Evolutionary conservation across 83 land plant species (phyloP).

Genomic region (Diphasiastrum complanatum): DNA sequence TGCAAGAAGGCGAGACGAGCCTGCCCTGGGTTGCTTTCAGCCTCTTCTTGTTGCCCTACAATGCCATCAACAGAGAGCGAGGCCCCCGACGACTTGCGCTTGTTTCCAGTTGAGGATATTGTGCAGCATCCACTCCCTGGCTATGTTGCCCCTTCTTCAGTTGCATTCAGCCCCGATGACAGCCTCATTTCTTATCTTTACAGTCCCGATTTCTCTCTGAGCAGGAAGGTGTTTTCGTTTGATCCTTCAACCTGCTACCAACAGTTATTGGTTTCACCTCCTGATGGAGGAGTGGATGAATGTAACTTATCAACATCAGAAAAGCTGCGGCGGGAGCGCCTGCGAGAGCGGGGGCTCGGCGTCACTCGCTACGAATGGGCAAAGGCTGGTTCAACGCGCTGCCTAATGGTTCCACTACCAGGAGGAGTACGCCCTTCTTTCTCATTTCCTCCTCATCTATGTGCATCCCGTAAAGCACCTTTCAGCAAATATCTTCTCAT

Average conservation of each 20-base stretch:
- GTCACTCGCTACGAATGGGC: constrained; percentile 96
- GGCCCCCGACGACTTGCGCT: constrained; percentile 36
- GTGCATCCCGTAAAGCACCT: neutral
- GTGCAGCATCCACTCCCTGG: constrained; percentile 88
- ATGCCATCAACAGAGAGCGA: constrained; percentile 52
- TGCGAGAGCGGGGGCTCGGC: constrained; percentile 85
- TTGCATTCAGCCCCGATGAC: constrained; percentile 90
- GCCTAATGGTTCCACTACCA: constrained; percentile 61
- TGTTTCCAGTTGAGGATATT: constrained; percentile 76
- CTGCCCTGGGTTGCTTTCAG: constrained; percentile 23
- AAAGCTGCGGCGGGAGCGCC: constrained; percentile 81
- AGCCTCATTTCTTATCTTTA: constrained; percentile 56
- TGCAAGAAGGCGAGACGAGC: constrained; percentile 24
- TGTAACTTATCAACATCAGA: constrained; percentile 74
- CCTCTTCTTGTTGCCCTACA: no score
- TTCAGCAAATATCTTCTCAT: neutral
- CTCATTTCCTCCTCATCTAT: neutral
- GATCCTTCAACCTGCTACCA: constrained; percentile 46
- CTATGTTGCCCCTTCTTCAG: constrained; percentile 61
- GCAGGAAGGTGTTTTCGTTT: constrained; percentile 65
- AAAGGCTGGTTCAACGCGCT: constrained; percentile 24
- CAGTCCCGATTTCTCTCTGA: constrained; percentile 73
- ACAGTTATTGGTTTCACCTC: constrained; percentile 67
- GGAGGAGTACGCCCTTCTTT: constrained; percentile 54
- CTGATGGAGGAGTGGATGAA: constrained; percentile 87